Evolutionary conservation across 1,284 basidiomycete genomes (phyloP).

Genomic region (Puccinia coronata): DNA sequence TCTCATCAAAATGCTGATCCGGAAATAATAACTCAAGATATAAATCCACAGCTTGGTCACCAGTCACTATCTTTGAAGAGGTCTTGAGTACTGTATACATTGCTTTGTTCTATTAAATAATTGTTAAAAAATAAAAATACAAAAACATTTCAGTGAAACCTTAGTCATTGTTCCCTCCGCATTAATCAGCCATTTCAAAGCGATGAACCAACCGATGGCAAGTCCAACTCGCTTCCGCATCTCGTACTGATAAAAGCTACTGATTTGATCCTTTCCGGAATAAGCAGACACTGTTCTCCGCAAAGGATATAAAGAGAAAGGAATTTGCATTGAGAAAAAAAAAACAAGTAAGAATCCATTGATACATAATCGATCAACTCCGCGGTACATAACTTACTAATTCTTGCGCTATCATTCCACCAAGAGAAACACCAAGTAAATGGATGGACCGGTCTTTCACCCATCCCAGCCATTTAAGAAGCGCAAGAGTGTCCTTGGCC

Average conservation of each 20-base stretch:
- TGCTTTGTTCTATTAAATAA: not conserved
- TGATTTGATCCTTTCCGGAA: conserved; percentile 24
- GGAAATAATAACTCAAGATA: not conserved
- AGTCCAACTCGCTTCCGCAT: conserved; percentile 8
- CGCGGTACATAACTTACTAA: not conserved
- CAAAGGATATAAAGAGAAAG: not conserved
- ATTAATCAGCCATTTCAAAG: not conserved
- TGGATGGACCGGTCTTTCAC: conserved; percentile 65
- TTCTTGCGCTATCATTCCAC: conserved; percentile 73
- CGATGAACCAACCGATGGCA: conserved; percentile 10
- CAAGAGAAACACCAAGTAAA: conserved; percentile 77
- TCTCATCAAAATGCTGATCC: not conserved
- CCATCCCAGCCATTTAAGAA: conserved; percentile 76
- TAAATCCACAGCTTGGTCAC: conserved; percentile 9
- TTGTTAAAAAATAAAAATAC: too few relatives aligned
- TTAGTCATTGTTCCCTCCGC: not conserved
- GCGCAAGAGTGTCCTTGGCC: conserved; percentile 72
- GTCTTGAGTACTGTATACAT: not conserved
- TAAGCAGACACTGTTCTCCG: not conserved
- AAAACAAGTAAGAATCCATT: too few relatives aligned
- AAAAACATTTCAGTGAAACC: not conserved
- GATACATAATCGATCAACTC: too few relatives aligned
- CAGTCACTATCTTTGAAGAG: not conserved
- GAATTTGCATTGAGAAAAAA: not conserved
- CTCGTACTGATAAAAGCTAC: conserved; percentile 14